Evolutionary conservation across 116 monocot species (phyloP).

Genomic region (Dioscorea cayenensis): DNA sequence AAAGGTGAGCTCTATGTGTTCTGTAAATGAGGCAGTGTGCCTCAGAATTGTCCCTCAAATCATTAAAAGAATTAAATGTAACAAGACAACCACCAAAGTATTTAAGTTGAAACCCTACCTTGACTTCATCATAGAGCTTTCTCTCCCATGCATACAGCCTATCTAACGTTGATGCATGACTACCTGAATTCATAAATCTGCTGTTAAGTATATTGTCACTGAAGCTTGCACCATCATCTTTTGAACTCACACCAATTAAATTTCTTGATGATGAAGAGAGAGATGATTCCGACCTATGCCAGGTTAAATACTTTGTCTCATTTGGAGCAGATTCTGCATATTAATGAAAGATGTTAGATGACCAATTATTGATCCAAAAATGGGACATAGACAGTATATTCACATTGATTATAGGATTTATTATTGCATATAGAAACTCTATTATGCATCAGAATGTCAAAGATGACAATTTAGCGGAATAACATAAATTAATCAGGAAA

Average conservation of each 20-base stretch:
- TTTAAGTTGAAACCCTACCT: conserved; percentile 33
- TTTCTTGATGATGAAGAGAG: conserved; percentile 70
- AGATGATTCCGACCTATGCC: conserved; percentile 83
- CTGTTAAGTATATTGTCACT: conserved; percentile 34
- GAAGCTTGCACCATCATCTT: conserved; percentile 33
- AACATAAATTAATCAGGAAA: too few relatives aligned
- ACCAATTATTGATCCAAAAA: background rate
- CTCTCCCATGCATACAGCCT: conserved; percentile 97
- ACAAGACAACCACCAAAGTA: background rate
- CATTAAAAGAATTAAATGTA: background rate
- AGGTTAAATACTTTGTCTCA: conserved; percentile 72
- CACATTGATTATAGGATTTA: background rate
- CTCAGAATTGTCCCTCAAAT: background rate
- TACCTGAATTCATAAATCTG: conserved; percentile 92
- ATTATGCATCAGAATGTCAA: background rate
- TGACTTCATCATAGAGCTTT: conserved; percentile 99
- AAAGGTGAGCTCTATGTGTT: background rate
- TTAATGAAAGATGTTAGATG: conserved; percentile 1
- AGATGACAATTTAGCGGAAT: background rate
- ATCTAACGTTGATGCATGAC: conserved; percentile 92
- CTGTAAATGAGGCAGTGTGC: background rate
- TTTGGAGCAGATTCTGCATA: conserved; percentile 48
- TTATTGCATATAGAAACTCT: background rate
- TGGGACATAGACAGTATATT: too few relatives aligned
- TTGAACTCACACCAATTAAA: conserved; percentile 38